Evolutionary conservation across 352 stramenopile species (phyloP), one percentile per base, ranked within the genome.

Genomic region (Globisporangium solare): DNA sequence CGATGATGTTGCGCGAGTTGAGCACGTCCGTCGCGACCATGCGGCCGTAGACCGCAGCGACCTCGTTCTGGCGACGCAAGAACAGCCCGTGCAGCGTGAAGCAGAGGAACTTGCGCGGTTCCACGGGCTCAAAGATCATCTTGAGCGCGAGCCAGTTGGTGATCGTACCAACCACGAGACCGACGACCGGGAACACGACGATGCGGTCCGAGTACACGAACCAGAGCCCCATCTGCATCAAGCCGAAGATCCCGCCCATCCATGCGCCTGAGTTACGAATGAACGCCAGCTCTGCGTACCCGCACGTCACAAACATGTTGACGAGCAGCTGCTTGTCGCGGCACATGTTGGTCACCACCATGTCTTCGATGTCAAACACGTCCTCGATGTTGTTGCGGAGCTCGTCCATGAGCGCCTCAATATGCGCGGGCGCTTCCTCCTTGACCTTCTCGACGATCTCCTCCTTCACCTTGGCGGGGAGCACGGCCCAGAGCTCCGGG

Each of bases 121-220:
- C 80, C 46, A 97, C 80, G 0, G 91, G 91, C 59, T 94, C 75
- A 63, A 97, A 97, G 53, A 97, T 97, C 77, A 97, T 93, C 61
- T 96, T 94, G 27, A 97, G 66, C 51, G 89, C 91, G 32, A 99
- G 75, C 89, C 91, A 98, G 66, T 98, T 98, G n/a, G 97, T 99
- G 32, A 98, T 88, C 12, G 97, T 90, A 13, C 97, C 97, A 7
- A 99, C 97, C 40, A 99, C 86, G 15, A 96, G 70, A 20, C 96
- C 96, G n/a, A 96, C 76, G 17, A 96, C 88, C 1, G 91, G 91
- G 51, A 97, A 95, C 10, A 91, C 79, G 13, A 95, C 80, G 54
- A 94, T 88, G 14, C 70, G 80, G 54, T 89, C 80, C 35, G 74
- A 72, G 60, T 89, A 89, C 24, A 89, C 73, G 49, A 92, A 98